Evolutionary conservation across 2,329 filamentous ascomycete species (phyloP), one percentile per base, ranked within the genome.

Genomic region (Diaporthe sp.): DNA sequence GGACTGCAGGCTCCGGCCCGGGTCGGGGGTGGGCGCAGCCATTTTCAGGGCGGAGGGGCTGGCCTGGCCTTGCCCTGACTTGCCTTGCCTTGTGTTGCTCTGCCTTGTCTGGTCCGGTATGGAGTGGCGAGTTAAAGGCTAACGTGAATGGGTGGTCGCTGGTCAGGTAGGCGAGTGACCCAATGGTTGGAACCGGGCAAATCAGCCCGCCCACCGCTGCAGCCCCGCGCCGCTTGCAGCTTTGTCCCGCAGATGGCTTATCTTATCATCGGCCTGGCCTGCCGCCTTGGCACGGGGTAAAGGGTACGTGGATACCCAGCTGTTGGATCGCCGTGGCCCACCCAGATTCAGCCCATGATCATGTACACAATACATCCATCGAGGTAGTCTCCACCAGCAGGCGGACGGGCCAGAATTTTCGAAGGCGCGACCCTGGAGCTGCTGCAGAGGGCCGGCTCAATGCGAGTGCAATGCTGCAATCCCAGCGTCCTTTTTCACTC

Each of bases 341-440:
- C 58, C 35, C n/a, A 42, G n/a, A 27, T 13, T 19, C 13, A 10
- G 7, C 15, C 22, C 10, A 3, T 13, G 5, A 9, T 5, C n/a
- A 37, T 63, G 58, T 63, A 63, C 19, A 30, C 22, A 25, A 25
- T 50, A 37, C 42, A 35, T 37, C 10, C 42, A 19, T n/a, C 1
- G 3, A 37, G 30, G 13, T 15, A 19, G n/a, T 50, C 61, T 17
- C 61, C 27, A 30, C 61, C 44, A 22, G 42, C 44, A 51, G n/a
- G 32, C 61, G 13, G 42, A 35, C 61, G 22, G 61, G 35, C 70
- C 73, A 51, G 63, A 73, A 75, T 70, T 75, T 75, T 75, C 63
- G 42, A 69, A 65, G 32, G 39, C 27, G 56, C 47, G 66, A 59
- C 35, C 53, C 66, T 15, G 25, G 37, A 44, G 58, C 55, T 39